Evolutionary conservation across 2,329 filamentous ascomycete genomes (phyloP).

Genomic region (Bipolaris oryzae): DNA sequence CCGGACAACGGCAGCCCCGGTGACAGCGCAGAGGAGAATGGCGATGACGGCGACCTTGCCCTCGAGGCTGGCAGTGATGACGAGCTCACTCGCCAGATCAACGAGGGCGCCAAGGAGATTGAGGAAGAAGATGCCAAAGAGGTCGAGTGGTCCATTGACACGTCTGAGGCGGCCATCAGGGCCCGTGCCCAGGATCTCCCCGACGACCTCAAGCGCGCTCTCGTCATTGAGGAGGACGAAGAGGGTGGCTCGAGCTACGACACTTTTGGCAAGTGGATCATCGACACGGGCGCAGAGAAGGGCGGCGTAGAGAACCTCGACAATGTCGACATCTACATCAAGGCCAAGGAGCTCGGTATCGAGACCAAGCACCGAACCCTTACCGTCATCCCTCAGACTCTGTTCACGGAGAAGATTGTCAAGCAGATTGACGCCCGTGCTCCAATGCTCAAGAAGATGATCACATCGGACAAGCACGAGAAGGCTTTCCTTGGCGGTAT

Average conservation of each 20-base stretch:
- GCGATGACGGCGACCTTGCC: constrained; percentile 67
- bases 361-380: constrained; percentile 93
- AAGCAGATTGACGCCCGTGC: constrained; percentile 86
- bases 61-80: constrained; percentile 83
- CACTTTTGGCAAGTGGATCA: constrained; percentile 90
- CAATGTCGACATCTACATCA: constrained; percentile 91
- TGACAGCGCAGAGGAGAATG: constrained; percentile 70
- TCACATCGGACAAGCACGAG: constrained; percentile 90
- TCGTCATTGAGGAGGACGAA: constrained; percentile 82
- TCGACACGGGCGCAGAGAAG: constrained; percentile 71
- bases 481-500: constrained; percentile 94
- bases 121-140: constrained; percentile 77
- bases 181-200: constrained; percentile 92
- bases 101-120: constrained; percentile 72
- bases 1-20: constrained; percentile 65
- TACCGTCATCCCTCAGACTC: constrained; percentile 86
- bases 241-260: constrained; percentile 86
- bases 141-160: constrained; percentile 94
- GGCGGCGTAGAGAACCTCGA: constrained; percentile 79
- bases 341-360: constrained; percentile 95
- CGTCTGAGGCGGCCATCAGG: constrained; percentile 92
- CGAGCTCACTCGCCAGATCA: constrained; percentile 81
- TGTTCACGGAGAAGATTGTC: constrained; percentile 89
- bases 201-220: constrained; percentile 90
- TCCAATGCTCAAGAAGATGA: constrained; percentile 87